A percentile compares a stretch with the other conserved stretches of the same genome.
Evolutionary conservation across 2,329 filamentous ascomycete genomes (phyloP).

Genomic region (Hymenoscyphus fraxineus): DNA sequence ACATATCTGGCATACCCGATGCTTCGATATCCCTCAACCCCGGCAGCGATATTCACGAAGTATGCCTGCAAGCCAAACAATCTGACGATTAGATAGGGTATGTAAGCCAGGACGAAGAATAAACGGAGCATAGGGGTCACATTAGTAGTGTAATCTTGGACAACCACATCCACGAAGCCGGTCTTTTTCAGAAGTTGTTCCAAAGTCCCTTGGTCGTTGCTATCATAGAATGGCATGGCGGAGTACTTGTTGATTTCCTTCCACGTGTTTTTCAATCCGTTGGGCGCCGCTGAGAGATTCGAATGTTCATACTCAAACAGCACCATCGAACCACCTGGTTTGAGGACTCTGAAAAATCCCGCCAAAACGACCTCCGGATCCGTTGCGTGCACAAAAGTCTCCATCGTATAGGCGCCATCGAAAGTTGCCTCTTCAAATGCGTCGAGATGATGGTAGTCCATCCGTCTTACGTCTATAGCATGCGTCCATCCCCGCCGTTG

Average conservation of each 20-base stretch:
- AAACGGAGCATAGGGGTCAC: conserved; percentile 46
- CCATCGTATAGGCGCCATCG: conserved; percentile 54
- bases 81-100: conserved; percentile 45
- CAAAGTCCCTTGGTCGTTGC: conserved; percentile 39
- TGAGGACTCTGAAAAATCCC: conserved; percentile 46
- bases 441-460: conserved; percentile 51
- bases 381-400: conserved; percentile 52
- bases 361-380: conserved; percentile 42
- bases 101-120: conserved; percentile 44
- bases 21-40: conserved; percentile 28
- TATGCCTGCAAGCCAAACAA: conserved; percentile 42
- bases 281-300: conserved; percentile 26
- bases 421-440: conserved; percentile 38
- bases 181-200: conserved; percentile 38
- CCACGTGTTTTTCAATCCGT: conserved; percentile 35
- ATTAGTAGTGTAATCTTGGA: conserved; percentile 44
- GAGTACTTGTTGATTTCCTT: conserved; percentile 40
- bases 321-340: conserved; percentile 45
- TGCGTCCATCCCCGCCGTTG: conserved; percentile 35
- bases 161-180: conserved; percentile 38
- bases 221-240: conserved; percentile 44
- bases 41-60: conserved; percentile 49
- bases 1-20: conserved; percentile 28
- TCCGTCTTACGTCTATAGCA: conserved; percentile 39
- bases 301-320: conserved; percentile 47